Percentiles rank a stretch among this genome's conserved stretches.
Evolutionary conservation across 2,329 filamentous ascomycete species (phyloP).

Genomic region (Pseudonectria foliicola): DNA sequence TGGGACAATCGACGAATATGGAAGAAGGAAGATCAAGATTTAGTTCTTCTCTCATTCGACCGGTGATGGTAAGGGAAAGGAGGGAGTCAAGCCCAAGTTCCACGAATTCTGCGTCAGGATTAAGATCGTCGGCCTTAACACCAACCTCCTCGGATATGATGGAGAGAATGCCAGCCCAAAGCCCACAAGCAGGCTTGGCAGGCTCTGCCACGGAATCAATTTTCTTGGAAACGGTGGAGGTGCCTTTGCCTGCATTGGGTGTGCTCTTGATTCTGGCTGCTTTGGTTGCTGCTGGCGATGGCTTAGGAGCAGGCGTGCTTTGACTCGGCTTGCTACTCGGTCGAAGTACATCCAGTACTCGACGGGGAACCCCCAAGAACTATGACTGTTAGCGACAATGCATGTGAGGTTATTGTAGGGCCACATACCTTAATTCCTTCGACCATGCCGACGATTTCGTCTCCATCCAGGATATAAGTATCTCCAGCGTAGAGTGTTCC

Average conservation of each 20-base stretch:
- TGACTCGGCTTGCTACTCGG: not conserved
- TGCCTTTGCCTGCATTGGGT: constrained; percentile 28
- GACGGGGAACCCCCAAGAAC: constrained; percentile 11
- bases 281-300: not conserved
- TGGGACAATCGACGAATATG: constrained; percentile 23
- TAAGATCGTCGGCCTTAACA: constrained; percentile 57
- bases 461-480: constrained; percentile 49
- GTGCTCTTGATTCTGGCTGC: constrained; percentile 16
- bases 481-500: constrained; percentile 36
- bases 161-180: constrained; percentile 17
- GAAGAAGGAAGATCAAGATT: constrained; percentile 41
- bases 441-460: constrained; percentile 39
- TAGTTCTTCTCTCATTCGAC: constrained; percentile 47
- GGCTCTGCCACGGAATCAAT: too few relatives aligned
- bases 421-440: constrained; percentile 45
- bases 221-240: too few relatives aligned
- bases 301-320: not conserved
- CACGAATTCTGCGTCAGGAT: constrained; percentile 46
- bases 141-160: constrained; percentile 60
- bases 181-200: not conserved
- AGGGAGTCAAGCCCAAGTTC: constrained; percentile 53
- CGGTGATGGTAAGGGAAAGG: constrained; percentile 49
- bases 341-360: constrained; percentile 9
- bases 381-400: not conserved
- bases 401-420: not conserved